phyloP scores from a whole-genome alignment of 2,329 filamentous ascomycete genomes.

The Paecilomyces niveus region DNA sequence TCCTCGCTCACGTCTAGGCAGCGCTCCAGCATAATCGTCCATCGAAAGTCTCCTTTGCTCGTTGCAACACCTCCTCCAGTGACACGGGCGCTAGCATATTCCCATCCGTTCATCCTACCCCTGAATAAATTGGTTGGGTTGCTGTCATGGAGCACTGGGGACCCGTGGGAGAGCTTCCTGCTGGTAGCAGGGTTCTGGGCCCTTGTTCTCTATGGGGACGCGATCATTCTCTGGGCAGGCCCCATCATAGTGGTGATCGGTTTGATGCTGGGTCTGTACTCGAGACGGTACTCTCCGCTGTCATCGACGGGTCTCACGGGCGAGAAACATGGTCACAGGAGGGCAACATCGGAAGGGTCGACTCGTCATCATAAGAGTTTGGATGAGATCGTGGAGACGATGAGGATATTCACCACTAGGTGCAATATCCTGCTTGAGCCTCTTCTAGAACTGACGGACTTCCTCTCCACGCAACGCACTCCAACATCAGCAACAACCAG shows the following conservation, averaged over 20 bases:
- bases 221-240: conserved; percentile 71
- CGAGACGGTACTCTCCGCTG: conserved; percentile 77
- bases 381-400: conserved; percentile 90
- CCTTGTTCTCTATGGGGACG: conserved; percentile 75
- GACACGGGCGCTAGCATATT: conserved; percentile 88
- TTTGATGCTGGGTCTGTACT: conserved; percentile 89
- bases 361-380: conserved; percentile 85
- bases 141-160: conserved; percentile 86
- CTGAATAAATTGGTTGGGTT: conserved; percentile 79
- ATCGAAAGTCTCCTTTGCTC: conserved; percentile 90
- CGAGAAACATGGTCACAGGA: conserved; percentile 52
- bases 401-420: conserved; percentile 81
- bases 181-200: conserved; percentile 82
- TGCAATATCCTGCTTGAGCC: conserved; percentile 92
- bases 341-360: conserved; percentile 52
- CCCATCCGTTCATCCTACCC: conserved; percentile 85
- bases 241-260: conserved; percentile 72
- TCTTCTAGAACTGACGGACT: conserved; percentile 81
- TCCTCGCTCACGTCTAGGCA: conserved; percentile 64
- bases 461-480: conserved; percentile 82
- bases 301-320: conserved; percentile 75
- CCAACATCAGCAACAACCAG: conserved; percentile 86
- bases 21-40: conserved; percentile 85
- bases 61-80: conserved; percentile 91
- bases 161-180: conserved; percentile 96